Base-by-base conservation (phyloP, 352 stramenopile species). In the Labyrinthula sp. region DNA sequence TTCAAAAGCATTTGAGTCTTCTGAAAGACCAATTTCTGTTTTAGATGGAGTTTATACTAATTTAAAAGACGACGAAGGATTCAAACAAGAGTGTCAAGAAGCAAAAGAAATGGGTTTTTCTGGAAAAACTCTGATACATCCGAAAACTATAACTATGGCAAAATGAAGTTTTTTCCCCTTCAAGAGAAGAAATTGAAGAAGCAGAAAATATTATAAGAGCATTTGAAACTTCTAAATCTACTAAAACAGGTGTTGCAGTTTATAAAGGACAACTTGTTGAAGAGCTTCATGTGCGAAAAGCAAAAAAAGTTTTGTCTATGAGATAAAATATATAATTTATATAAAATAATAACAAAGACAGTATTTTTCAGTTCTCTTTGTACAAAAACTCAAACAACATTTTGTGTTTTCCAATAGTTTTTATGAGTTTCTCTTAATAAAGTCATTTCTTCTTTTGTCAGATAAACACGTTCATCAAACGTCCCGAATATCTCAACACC, bases 101-200 rank as follows among this genome's bases (percentile, higher is more conserved):
- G 54, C 57, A 12, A 15, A 30, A 14, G 54, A 64, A 29, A 50
- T 70, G 9, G 63, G 63, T 17, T 70, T 68, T 30, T 58, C 69
- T 27, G 63, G 63, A n/a, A 70, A 70, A 36, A 66, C 61, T 17
- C 60, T 70, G 4, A 70, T 70, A 29, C 63, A 70, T 33, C 63
- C 61, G 15, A 60, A 58, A 17, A 70, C 63, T 1, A 54, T 70
- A 15, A 50, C 29, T 7, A 17, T 46, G 4, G n/a, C 46, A 45
- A 14, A 70, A 70, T 38, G 40, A 38, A 2, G 39, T 39, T 8
- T 70, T 68, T 38, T 59, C 55, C 15, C 63, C 63, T 5, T 46
- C 40, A 6, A 23, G 27, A 4, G 30, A 48, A 8, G 57, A 70
- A 38, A 38, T 70, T 24, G 58, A 59, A 8, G 31, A 61, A 22